Evolutionary conservation across 2,329 filamentous ascomycete genomes (phyloP).

Genomic region (Blumeriella jaapii): DNA sequence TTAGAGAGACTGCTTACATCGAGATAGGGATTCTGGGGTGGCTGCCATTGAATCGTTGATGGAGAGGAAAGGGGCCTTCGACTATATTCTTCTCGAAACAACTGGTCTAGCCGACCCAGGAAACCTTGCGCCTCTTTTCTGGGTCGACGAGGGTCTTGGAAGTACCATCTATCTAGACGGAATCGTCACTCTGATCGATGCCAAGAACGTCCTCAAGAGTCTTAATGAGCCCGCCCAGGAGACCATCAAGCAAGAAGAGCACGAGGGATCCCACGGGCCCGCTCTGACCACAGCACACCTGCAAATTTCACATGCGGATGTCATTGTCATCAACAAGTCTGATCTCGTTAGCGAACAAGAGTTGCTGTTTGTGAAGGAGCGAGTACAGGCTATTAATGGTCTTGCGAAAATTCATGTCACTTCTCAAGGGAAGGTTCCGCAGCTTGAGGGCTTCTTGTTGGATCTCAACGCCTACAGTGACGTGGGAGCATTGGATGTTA

Average conservation of each 20-base stretch:
- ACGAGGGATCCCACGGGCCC: conserved; percentile 44
- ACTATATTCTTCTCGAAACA: conserved; percentile 95
- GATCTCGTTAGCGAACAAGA: conserved; percentile 67
- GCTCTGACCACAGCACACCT: conserved; percentile 86
- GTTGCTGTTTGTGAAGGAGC: conserved; percentile 54
- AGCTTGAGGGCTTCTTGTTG: conserved; percentile 74
- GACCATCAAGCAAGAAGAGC: conserved; percentile 38
- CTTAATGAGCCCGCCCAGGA: conserved; percentile 60
- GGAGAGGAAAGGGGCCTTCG: conserved; percentile 85
- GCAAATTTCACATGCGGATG: conserved; percentile 93
- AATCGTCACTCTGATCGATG: conserved; percentile 91
- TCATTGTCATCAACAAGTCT: conserved; percentile 86
- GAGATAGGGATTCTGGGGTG: conserved; percentile 69
- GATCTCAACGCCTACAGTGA: conserved; percentile 90
- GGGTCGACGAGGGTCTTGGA: conserved; percentile 91
- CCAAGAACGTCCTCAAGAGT: conserved; percentile 76
- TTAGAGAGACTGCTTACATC: conserved; percentile 4
- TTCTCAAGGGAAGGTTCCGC: conserved; percentile 64
- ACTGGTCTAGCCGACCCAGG: conserved; percentile 92
- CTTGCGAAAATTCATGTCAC: conserved; percentile 78
- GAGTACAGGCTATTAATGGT: conserved; percentile 79
- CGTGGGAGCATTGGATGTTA: conserved; percentile 60
- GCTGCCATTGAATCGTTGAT: conserved; percentile 92
- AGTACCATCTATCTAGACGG: conserved; percentile 95
- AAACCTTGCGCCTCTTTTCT: conserved; percentile 91